Evolutionary conservation across 164 flowering plant genomes (phyloP), one percentile per base, ranked within the genome.

Genomic region (Amborella trichopoda): DNA sequence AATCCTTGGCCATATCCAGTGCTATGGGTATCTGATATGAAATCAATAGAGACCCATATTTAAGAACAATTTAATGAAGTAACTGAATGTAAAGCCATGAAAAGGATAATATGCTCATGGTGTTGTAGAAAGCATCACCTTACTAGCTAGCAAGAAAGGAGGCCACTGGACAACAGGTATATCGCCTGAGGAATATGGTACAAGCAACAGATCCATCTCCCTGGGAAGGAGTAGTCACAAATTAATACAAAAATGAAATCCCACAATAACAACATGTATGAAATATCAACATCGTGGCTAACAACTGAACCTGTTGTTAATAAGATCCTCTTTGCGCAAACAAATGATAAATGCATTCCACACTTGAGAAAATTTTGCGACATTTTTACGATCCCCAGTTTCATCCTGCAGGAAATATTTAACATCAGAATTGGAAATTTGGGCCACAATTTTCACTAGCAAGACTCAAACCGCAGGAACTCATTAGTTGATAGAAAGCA

Each of bases 1-100:
- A 75, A 70, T 83, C 93, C 62, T 85, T 88, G 43, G 99, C 99
- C 96, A 93, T 93, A 65, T 88, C 97, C 56, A 93, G 46, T 45
- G 97, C 99, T 58, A 84, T 77, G 14, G 99, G 99, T 69, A 93
- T 93, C 99, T 93, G 26, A 22, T 6, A 52, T 38, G 18, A 37
- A 41, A 30, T 37, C 5, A 39, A 14, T 5, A 53, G 28, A 50
- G 27, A 53, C 25, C 4, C 37, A 36, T 20, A 14, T 17, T 14
- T 34, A 14, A 50, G 27, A 23, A 48, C 23, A 22, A 17, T 1
- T 5, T n/a, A 18, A 25, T 10, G 13, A 48, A 4, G n/a, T n/a
- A n/a, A n/a, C n/a, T n/a, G n/a, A n/a, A n/a, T n/a, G n/a, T n/a
- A n/a, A 6, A 19, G 28, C 21, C 36, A 41, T 27, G 19, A 17